Conservation (phyloP, 495 filamentous ascomycete genomes). For the Penicillium diatomitis region DNA sequence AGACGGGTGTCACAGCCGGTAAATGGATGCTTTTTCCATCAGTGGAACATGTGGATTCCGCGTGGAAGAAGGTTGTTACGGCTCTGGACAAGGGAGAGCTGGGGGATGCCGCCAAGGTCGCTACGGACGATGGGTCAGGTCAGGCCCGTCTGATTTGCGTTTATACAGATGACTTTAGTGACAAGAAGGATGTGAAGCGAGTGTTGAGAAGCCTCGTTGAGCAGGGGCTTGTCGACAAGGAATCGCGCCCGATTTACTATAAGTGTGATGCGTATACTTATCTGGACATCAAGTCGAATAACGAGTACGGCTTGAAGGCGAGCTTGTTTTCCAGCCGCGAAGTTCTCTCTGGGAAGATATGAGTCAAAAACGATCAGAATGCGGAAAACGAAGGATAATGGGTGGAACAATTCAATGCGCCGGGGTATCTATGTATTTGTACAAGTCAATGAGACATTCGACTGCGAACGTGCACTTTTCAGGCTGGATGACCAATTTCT, state of each 20-base stretch:
- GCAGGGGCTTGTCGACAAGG: constrained; percentile 45
- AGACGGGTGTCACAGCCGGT: constrained; percentile 48
- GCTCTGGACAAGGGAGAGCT: constrained; percentile 56
- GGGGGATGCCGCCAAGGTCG: constrained; percentile 62
- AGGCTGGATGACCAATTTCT: too few relatives aligned
- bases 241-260: constrained; percentile 57
- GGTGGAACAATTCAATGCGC: background rate
- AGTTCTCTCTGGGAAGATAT: constrained; percentile 22
- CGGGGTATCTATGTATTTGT: constrained; percentile 9
- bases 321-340: constrained; percentile 40
- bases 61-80: constrained; percentile 54
- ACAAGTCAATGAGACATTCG: too few relatives aligned
- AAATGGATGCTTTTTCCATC: constrained; percentile 83
- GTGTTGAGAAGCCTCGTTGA: constrained; percentile 52
- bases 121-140: constrained; percentile 37
- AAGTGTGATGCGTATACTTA: constrained; percentile 75
- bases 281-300: constrained; percentile 55
- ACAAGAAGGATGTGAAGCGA: constrained; percentile 56
- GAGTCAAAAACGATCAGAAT: constrained; percentile 1
- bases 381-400: constrained; percentile 1
- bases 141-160: constrained; percentile 55
- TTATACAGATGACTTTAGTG: constrained; percentile 66
- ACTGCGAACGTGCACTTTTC: too few relatives aligned
- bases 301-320: constrained; percentile 59
- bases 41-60: constrained; percentile 43